Conservation (phyloP, 2,329 filamentous ascomycete genomes). For the Nemania sp. region DNA sequence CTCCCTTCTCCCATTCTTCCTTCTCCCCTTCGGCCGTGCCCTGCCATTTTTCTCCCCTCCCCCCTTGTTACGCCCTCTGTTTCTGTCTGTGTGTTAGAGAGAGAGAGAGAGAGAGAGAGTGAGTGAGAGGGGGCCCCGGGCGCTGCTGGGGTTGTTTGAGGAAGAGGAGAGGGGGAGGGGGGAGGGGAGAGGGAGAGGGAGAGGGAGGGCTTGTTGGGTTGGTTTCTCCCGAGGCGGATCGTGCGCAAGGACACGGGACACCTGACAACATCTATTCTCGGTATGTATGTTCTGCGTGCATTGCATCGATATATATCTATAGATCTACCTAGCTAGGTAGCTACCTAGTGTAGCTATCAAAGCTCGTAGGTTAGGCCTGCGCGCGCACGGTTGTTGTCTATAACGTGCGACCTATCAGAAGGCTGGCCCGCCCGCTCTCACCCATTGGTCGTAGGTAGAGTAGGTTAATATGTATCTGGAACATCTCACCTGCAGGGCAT, state of each 20-base stretch:
- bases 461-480: background rate
- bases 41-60: no score
- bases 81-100: background rate
- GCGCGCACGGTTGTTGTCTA: constrained; percentile 14
- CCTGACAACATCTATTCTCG: background rate
- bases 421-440: background rate
- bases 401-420: background rate
- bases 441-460: background rate
- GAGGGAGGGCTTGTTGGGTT: background rate
- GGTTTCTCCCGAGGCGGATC: background rate
- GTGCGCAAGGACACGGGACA: background rate
- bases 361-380: background rate
- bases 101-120: no score
- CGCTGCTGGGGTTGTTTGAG: no score
- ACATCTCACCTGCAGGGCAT: constrained; percentile 17
- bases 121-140: background rate
- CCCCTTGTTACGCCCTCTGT: no score
- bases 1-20: no score
- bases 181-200: no score
- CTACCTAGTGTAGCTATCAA: no score
- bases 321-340: no score
- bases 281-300: background rate
- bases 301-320: background rate
- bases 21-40: no score
- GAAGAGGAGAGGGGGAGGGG: no score